Base-by-base conservation (phyloP, 306 rosid species). In the Cajanus cajan region DNA sequence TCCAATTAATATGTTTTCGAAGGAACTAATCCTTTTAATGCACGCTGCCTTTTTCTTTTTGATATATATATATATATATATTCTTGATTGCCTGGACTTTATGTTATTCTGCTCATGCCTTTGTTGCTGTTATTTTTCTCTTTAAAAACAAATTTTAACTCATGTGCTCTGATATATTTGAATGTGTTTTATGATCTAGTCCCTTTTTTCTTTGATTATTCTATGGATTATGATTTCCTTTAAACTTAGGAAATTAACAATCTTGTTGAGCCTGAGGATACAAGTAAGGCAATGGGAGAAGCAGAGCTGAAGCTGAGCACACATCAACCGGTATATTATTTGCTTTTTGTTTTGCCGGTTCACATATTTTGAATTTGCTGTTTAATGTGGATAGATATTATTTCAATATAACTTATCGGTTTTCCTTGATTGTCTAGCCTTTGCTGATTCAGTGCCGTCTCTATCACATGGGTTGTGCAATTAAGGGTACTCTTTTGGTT, bases 361-460 rank as follows among this genome's bases (percentile, higher is more conserved):
- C 37, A 13, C 80, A 14, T 43, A 15, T 75, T 36, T 71, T 68
- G 22, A 36, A n/a, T 79, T 15, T 67, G 28, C 37, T 51, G 4
- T 63, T 14, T 47, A 62, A 19, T 72, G 11, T 43, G 40, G 33
- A 68, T 36, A 14, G 39, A 62, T 73, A 45, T 66, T 80, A 33
- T 81, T 66, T 51, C 83, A 64, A 80, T 59, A 68, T 74, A 45
- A 31, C 77, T 73, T 66, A 47, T 11, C 19, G 43, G 78, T 54
- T 54, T 54, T 33, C 59, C 77, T 68, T 52, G 47, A 40, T 52
- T 37, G 59, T 67, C 44, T 63, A 94, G 96, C 94, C 98, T 50
- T 61, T 94, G 92, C 77, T 94, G 68, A 90, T 94, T 59, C 98
- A 92, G 79, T 81, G 83, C 72, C 94, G 97, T 59, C 87, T 94